These are phyloP conservation scores for Tulasnella sp. DNA, from an alignment of 768 basidiomycete species.

Conservation along the genomic window DNA sequence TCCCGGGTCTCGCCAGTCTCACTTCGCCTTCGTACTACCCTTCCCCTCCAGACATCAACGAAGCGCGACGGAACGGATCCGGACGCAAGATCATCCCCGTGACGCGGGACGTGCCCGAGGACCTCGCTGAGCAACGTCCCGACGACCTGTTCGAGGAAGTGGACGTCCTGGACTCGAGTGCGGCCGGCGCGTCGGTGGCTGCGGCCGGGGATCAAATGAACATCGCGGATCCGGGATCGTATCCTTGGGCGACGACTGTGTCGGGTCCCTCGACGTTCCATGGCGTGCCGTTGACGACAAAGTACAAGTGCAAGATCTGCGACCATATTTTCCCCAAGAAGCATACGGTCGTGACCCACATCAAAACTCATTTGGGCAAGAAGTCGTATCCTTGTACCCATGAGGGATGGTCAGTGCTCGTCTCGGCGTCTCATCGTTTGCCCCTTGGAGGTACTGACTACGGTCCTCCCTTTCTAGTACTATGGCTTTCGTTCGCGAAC, in stretches of 20 bases:
- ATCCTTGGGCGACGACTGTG: neutral
- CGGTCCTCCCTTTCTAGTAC: neutral
- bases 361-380: conserved; percentile 8
- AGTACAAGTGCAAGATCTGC: conserved; percentile 9
- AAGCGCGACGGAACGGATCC: neutral
- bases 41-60: neutral
- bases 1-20: neutral
- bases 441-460: too few relatives aligned
- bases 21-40: neutral
- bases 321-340: conserved; percentile 8
- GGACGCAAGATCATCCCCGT: conserved; percentile 6
- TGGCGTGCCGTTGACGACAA: neutral
- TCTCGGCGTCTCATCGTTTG: neutral
- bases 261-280: neutral
- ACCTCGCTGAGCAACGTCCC: neutral
- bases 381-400: conserved; percentile 3
- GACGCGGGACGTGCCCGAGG: neutral
- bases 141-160: conserved; percentile 8
- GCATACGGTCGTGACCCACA: conserved; percentile 7
- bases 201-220: neutral
- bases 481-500: conserved; percentile 7
- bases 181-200: neutral
- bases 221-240: neutral
- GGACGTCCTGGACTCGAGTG: neutral
- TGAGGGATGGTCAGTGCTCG: neutral